Percentiles rank a stretch among this genome's conserved stretches.
phyloP scores from a whole-genome alignment of 163 green algal genomes.

The Coccomyxa subellipsoidea region DNA sequence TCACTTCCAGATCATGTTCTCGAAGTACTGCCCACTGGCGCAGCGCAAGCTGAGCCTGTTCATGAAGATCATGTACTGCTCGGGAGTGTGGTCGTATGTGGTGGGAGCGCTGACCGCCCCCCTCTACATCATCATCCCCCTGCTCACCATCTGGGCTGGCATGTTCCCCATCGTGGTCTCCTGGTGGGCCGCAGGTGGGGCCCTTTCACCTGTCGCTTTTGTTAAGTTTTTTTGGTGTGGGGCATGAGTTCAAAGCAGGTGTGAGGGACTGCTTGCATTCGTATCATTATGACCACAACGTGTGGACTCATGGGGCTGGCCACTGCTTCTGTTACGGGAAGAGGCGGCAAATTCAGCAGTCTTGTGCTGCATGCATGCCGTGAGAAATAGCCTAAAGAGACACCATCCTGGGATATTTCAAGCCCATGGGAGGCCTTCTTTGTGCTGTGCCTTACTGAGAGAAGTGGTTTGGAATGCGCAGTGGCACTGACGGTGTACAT shows the following conservation, averaged over 20 bases:
- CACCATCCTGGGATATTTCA: too few relatives aligned
- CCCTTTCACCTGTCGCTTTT: not conserved
- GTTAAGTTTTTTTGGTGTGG: too few relatives aligned
- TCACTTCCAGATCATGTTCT: conserved; percentile 38
- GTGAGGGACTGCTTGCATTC: not conserved
- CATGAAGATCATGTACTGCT: conserved; percentile 42
- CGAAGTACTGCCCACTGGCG: conserved; percentile 29
- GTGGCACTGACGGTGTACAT: conserved; percentile 59
- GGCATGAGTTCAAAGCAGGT: too few relatives aligned
- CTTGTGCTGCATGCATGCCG: too few relatives aligned
- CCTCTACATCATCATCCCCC: conserved; percentile 33
- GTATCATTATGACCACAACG: too few relatives aligned
- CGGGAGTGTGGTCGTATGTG: conserved; percentile 37
- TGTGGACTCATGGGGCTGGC: too few relatives aligned
- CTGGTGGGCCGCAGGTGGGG: conserved; percentile 47
- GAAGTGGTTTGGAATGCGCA: not conserved
- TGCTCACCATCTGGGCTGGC: conserved; percentile 53
- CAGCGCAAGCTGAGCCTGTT: conserved; percentile 18
- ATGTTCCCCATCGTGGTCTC: conserved; percentile 67
- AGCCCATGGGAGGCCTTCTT: too few relatives aligned
- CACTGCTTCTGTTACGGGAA: too few relatives aligned
- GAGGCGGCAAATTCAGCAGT: too few relatives aligned
- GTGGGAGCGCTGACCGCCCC: conserved; percentile 37
- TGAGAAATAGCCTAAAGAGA: too few relatives aligned
- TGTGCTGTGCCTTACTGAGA: not conserved